Base-by-base conservation (phyloP, 2,329 filamentous ascomycete genomes). In the Phyllachora maydis region DNA sequence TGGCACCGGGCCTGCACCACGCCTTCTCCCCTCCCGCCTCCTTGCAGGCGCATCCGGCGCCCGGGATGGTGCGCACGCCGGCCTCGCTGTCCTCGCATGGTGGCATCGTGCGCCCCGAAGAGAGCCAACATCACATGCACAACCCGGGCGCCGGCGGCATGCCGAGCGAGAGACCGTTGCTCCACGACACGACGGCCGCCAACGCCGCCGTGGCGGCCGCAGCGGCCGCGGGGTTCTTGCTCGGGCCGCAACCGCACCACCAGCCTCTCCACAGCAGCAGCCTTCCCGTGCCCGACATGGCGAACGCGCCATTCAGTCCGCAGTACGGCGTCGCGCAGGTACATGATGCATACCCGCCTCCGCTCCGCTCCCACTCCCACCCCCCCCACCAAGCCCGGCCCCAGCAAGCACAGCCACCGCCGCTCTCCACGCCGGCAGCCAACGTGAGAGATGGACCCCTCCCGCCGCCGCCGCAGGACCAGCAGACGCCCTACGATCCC, bases 401-500 rank as follows among this genome's bases (percentile, higher is more conserved):
- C n/a, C n/a, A n/a, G n/a, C n/a, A n/a, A n/a, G n/a, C n/a, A n/a
- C n/a, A n/a, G n/a, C n/a, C n/a, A n/a, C n/a, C n/a, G n/a, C n/a
- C n/a, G n/a, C n/a, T n/a, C n/a, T n/a, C n/a, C n/a, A n/a, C n/a
- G n/a, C n/a, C n/a, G n/a, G n/a, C n/a, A n/a, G n/a, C n/a, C n/a
- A n/a, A n/a, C n/a, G n/a, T n/a, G n/a, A n/a, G n/a, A n/a, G n/a
- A n/a, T n/a, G n/a, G n/a, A n/a, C n/a, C n/a, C n/a, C n/a, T n/a
- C n/a, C n/a, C n/a, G 6, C 42, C 46, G 8, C n/a, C n/a, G n/a
- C n/a, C n/a, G n/a, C 37, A 25, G 30, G 16, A 40, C 36, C 17
- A 36, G 40, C 16, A 45, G 33, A 21, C 32, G 32, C 22, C 29
- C 42, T 68, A 56, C 35, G 64, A 69, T 30, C 57, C 62, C 8